These are phyloP conservation scores for Aspergillus fischeri DNA, from an alignment of 2,329 filamentous ascomycete genomes.

Conservation along the genomic window DNA sequence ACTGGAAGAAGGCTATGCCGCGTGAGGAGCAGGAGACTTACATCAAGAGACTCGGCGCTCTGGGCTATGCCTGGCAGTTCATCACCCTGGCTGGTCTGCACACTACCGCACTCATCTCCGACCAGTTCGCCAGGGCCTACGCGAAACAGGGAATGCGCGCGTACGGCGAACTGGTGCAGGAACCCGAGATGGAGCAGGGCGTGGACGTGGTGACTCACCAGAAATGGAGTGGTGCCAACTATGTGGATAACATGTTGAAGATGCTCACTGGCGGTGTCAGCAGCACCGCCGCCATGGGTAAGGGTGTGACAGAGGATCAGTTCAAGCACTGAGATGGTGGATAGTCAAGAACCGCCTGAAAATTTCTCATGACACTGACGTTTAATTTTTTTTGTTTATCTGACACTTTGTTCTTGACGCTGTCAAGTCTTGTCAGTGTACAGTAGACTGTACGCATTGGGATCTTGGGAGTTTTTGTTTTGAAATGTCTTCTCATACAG, in stretches of 20 bases:
- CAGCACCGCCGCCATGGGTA: slow-evolving; percentile 92
- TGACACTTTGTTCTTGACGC: neutral
- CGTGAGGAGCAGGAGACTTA: slow-evolving; percentile 93
- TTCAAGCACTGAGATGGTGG: slow-evolving; percentile 56
- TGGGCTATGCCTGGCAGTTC: slow-evolving; percentile 99
- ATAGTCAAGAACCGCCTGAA: neutral
- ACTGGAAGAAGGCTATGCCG: slow-evolving; percentile 98
- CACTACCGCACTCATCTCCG: slow-evolving; percentile 86
- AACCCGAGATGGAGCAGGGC: slow-evolving; percentile 87
- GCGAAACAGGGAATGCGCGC: slow-evolving; percentile 83
- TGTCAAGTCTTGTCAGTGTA: neutral
- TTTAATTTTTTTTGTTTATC: slow-evolving; percentile 1
- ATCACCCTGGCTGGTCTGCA: slow-evolving; percentile 98
- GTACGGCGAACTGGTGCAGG: slow-evolving; percentile 95
- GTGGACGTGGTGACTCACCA: slow-evolving; percentile 98
- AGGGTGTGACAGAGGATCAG: slow-evolving; percentile 96
- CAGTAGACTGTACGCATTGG: slow-evolving; percentile 1
- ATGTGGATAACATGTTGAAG: slow-evolving; percentile 91
- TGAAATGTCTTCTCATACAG: neutral
- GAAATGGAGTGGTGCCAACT: slow-evolving; percentile 96
- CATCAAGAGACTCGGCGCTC: slow-evolving; percentile 76
- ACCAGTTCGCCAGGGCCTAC: slow-evolving; percentile 83
- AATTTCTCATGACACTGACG: neutral
- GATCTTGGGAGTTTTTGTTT: neutral
- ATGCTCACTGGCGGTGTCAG: slow-evolving; percentile 94